phyloP scores from a whole-genome alignment of 768 basidiomycete genomes.

The Suillus americanus region DNA sequence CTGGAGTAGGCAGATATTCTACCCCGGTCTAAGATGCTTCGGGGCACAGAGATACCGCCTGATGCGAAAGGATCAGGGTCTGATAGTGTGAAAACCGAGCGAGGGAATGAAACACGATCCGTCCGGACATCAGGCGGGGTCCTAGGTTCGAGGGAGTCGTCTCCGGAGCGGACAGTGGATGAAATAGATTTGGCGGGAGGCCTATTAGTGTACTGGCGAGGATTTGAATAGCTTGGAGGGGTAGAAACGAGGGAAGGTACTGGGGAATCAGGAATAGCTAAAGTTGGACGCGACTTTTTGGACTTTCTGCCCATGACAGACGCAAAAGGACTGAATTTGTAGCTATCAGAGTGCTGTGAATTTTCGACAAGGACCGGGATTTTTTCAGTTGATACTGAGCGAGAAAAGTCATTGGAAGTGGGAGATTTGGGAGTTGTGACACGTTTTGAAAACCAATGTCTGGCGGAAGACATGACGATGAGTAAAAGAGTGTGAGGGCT shows the following conservation, averaged over 20 bases:
- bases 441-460: constrained; percentile 32
- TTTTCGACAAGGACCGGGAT: constrained; percentile 15
- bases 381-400: constrained; percentile 32
- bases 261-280: constrained; percentile 54
- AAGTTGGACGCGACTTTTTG: constrained; percentile 51
- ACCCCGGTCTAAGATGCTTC: constrained; percentile 38
- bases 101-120: constrained; percentile 32
- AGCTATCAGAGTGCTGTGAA: constrained; percentile 25
- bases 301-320: constrained; percentile 63
- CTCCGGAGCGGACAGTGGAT: constrained; percentile 49
- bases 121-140: constrained; percentile 49
- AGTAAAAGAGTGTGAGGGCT: constrained; percentile 1
- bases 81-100: constrained; percentile 59
- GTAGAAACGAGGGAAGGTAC: constrained; percentile 15
- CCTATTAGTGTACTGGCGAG: constrained; percentile 34
- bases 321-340: constrained; percentile 56
- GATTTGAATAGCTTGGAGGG: constrained; percentile 18
- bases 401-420: constrained; percentile 28
- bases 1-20: constrained; percentile 56
- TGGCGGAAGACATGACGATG: constrained; percentile 20
- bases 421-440: constrained; percentile 12
- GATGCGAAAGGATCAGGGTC: constrained; percentile 67
- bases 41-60: constrained; percentile 43
- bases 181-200: constrained; percentile 57
- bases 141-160: constrained; percentile 52